Conservation (phyloP, 495 filamentous ascomycete species). For the Tetracladium marchalianum region DNA sequence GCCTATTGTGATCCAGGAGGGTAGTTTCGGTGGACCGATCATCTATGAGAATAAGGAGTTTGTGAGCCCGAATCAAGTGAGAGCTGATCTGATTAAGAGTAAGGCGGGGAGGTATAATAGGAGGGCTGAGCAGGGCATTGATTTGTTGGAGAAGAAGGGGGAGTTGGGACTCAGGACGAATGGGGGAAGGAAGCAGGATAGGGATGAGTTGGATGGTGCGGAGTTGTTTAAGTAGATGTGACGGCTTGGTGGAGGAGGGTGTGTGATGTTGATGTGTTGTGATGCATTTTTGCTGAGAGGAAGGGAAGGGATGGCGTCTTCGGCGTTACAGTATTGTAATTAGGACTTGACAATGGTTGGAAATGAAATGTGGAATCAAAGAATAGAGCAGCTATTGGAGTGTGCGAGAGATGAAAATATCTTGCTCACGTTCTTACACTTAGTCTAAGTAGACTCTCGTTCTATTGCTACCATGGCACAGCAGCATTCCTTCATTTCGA, state of each 20-base stretch:
- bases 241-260: constrained; percentile 17
- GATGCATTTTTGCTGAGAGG: too few relatives aligned
- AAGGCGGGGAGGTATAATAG: constrained; percentile 68
- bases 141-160: constrained; percentile 62
- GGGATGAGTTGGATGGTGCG: constrained; percentile 67
- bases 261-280: constrained; percentile 9
- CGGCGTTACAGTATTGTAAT: too few relatives aligned
- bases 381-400: too few relatives aligned
- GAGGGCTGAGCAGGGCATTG: constrained; percentile 61
- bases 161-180: constrained; percentile 63
- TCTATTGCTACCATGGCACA: too few relatives aligned
- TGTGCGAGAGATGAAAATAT: too few relatives aligned
- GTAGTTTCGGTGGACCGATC: constrained; percentile 89
- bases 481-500: too few relatives aligned
- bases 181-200: constrained; percentile 43
- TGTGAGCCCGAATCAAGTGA: constrained; percentile 89
- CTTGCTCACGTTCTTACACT: too few relatives aligned
- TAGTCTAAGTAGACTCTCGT: too few relatives aligned
- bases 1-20: constrained; percentile 92
- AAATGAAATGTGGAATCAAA: too few relatives aligned
- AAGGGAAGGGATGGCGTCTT: too few relatives aligned
- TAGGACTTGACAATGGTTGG: too few relatives aligned
- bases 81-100: constrained; percentile 61
- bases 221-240: constrained; percentile 55
- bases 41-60: constrained; percentile 99